Evolutionary conservation across 768 basidiomycete genomes (phyloP), one percentile per base, ranked within the genome.

Genomic region (Megacollybia marginata): DNA sequence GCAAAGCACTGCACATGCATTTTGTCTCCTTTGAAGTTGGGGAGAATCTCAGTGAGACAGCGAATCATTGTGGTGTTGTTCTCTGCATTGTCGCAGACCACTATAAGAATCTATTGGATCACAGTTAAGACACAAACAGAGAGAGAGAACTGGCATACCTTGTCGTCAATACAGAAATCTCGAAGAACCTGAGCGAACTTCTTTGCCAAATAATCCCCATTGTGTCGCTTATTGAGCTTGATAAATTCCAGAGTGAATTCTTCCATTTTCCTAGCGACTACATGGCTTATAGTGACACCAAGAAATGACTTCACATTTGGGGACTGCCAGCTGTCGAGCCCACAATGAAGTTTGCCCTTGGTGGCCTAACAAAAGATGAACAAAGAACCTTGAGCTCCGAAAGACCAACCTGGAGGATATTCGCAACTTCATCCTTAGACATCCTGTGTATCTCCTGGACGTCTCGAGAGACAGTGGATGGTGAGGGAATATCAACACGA

Each of bases 281-380:
- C 47, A 10, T 56, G 52, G 33, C 58, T 59, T 3, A 61, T 55
- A 0, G 54, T 52, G 18, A 61, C 32, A 0, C 52, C 62, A 10
- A 64, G 35, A 33, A 54, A 60, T 2, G 59, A 57, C 1, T 46
- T 32, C n/a, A 62, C 58, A 48, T 65, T 64, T 0, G 59, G 56
- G 1, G 60, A 61, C 2, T 57, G 59, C 63, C 63, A 65, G 0
- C 49, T 50, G 43, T 65, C 59, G 0, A 59, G 59, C 1, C 51
- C 54, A 45, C 62, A 64, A 40, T 50, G 60, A 3, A 63, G 33
- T 2, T 44, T 32, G 3, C 59, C 61, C 0, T 54, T 36, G 35
- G 57, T 54, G 10, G 50, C 51, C 60, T 59, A n/a, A 38, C n/a
- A 38, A 11, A 38, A 38, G n/a, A 38, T 38, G 11, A 38, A 11